Base-by-base conservation (phyloP, 306 rosid species). In the Arachis stenosperma region DNA sequence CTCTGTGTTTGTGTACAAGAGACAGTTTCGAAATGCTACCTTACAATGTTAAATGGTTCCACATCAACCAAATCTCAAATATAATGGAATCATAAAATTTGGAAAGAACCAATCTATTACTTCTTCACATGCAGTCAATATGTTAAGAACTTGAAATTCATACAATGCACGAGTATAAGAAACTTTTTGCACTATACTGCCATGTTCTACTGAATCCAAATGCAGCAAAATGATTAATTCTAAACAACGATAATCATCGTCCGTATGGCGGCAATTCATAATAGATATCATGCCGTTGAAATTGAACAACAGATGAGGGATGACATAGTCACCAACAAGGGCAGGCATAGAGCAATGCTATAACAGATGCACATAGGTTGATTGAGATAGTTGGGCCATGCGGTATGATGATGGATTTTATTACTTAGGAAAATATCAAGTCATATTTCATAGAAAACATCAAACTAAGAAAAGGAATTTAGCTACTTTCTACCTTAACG, bases 341-440 rank as follows among this genome's bases (percentile, higher is more conserved):
- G 14, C 9, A 9, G 53, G 53, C 53, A 48, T 58, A 9, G 36
- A 8, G 58, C 67, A 9, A 44, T 33, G 43, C 75, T 59, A 59
- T 59, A 59, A 52, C 27, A 62, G 44, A 50, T 9, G 47, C 39
- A 48, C 15, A 15, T 59, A 71, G 44, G 66, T 65, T 55, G 65
- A 46, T 55, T 4, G 29, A 30, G 39, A 33, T 53, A 14, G 15
- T 73, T 39, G 55, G 14, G 64, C 37, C 70, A 46, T 15, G 44
- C 9, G 22, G 53, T 41, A 41, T 52, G 41, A 39, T 61, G 52
- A 51, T 51, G 70, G 17, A 40, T 62, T 14, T 33, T 2, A 33
- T 33, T 33, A 33, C 46, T 42, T 27, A 39, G 11, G 33, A 39
- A 36, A 75, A 66, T 17, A 14, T 8, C 13, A 27, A 57, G 42